Percentiles rank a stretch among this genome's conserved stretches.
These are phyloP conservation scores for Fusarium bulbicola DNA, from an alignment of 2,329 filamentous ascomycete species.

Conservation along the genomic window DNA sequence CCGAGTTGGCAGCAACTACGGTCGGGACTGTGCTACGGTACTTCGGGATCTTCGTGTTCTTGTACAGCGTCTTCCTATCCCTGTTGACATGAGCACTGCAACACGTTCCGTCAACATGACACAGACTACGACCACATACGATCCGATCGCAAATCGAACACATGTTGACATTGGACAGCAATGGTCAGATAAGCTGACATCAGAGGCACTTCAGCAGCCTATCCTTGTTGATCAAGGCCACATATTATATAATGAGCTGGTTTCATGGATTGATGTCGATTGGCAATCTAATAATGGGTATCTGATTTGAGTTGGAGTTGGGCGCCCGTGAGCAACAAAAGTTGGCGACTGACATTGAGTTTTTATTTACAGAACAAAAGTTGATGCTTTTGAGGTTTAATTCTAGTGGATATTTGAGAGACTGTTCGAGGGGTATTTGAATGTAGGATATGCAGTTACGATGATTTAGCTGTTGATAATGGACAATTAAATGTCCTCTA, in stretches of 20 bases:
- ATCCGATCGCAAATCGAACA: constrained; percentile 29
- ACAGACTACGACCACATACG: constrained; percentile 26
- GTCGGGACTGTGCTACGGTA: constrained; percentile 50
- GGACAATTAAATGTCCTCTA: background rate
- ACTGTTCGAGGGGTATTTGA: background rate
- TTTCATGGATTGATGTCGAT: constrained; percentile 51
- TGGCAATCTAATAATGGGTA: constrained; percentile 46
- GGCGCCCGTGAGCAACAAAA: background rate
- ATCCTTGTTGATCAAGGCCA: constrained; percentile 45
- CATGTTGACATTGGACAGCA: constrained; percentile 35
- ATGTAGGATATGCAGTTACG: background rate
- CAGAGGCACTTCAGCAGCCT: constrained; percentile 35
- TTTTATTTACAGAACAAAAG: background rate
- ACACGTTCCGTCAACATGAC: constrained; percentile 1
- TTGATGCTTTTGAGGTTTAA: background rate
- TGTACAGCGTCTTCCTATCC: constrained; percentile 46
- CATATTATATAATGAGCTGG: constrained; percentile 48
- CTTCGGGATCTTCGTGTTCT: constrained; percentile 51
- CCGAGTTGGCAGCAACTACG: constrained; percentile 50
- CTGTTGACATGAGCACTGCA: constrained; percentile 17
- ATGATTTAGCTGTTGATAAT: background rate
- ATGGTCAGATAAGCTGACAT: constrained; percentile 32
- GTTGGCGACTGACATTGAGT: background rate
- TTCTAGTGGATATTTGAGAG: background rate
- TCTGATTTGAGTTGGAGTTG: constrained; percentile 28